These are phyloP conservation scores for Pichia rugopelliculosa DNA, from an alignment of 805 yeast genomes.

Conservation along the genomic window DNA sequence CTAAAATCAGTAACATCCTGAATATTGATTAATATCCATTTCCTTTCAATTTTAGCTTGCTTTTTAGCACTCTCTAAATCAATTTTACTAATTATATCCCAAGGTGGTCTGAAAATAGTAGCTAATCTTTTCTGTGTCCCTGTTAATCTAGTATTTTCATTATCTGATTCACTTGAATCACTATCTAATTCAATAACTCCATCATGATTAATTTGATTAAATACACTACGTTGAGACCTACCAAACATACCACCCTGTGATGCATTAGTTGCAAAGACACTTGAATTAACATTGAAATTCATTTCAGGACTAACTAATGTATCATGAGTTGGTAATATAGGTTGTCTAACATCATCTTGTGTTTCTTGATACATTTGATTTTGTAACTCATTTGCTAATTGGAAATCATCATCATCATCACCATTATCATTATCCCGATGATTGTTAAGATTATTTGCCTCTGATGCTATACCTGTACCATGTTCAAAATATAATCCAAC, in stretches of 20 bases:
- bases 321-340: slow-evolving; percentile 72
- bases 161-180: slow-evolving; percentile 33
- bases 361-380: slow-evolving; percentile 46
- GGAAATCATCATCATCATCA: slow-evolving; percentile 1
- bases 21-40: slow-evolving; percentile 83
- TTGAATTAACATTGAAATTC: not conserved
- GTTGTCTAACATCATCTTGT: slow-evolving; percentile 60
- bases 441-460: slow-evolving; percentile 7
- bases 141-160: slow-evolving; percentile 26
- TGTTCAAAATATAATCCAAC: slow-evolving; percentile 76
- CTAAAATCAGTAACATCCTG: slow-evolving; percentile 81
- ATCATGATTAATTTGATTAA: slow-evolving; percentile 47
- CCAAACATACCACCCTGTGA: slow-evolving; percentile 42
- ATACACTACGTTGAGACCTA: slow-evolving; percentile 41
- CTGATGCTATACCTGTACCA: slow-evolving; percentile 26
- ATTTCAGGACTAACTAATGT: slow-evolving; percentile 29
- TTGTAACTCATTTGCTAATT: slow-evolving; percentile 55
- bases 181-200: slow-evolving; percentile 29
- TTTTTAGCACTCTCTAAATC: slow-evolving; percentile 68
- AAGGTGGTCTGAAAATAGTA: slow-evolving; percentile 84
- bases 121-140: slow-evolving; percentile 66
- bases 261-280: slow-evolving; percentile 4
- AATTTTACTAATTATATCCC: slow-evolving; percentile 67
- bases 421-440: slow-evolving; percentile 16
- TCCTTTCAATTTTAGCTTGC: slow-evolving; percentile 53